Evolutionary conservation across 2,329 filamentous ascomycete genomes (phyloP), one percentile per base, ranked within the genome.

Genomic region (Cadophora gregata): DNA sequence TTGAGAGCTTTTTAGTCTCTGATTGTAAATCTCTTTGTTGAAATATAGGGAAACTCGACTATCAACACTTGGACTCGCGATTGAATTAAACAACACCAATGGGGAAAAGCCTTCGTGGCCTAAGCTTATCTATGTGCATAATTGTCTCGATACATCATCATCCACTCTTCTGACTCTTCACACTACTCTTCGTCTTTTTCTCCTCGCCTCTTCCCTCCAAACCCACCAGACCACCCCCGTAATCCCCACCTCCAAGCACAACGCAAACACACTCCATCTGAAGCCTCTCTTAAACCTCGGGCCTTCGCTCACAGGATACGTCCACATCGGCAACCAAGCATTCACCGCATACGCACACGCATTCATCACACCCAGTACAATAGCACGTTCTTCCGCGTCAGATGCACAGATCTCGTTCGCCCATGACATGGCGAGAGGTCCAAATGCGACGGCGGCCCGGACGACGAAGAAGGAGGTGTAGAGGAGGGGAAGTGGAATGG

Each of bases 311-410:
- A 65, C 67, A 6, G 72, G 72, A 60, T 72, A 75, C 24, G 71
- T 75, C 33, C 81, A 67, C 9, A 81, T 63, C 4, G 80, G 80
- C 6, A 83, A 75, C 78, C 81, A 83, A 0, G 81, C 79, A 66
- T 81, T 78, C 56, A 82, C 81, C 0, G 79, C 80, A 66, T 82
- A 83, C 0, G 78, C 80, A 2, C 77, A 74, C 0, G 80, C 79
- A 70, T 83, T 82, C 73, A 85, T 83, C 16, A 83, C 78, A 0
- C 82, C 83, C 2, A 85, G 79, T 4, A 84, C 81, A 4, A 85
- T 71, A 2, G 82, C 80, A 0, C 83, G 78, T 21, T 84, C 81
- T 73, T 85, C 83, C 1, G 81, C 80, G 21, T 83, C 83, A 21
- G 76, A 75, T 1, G 77, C 77, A 24, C 80, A 80, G 4, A 82